Base-by-base conservation (phyloP, 148 eudicot genomes). In the Arctostaphylos glauca region DNA sequence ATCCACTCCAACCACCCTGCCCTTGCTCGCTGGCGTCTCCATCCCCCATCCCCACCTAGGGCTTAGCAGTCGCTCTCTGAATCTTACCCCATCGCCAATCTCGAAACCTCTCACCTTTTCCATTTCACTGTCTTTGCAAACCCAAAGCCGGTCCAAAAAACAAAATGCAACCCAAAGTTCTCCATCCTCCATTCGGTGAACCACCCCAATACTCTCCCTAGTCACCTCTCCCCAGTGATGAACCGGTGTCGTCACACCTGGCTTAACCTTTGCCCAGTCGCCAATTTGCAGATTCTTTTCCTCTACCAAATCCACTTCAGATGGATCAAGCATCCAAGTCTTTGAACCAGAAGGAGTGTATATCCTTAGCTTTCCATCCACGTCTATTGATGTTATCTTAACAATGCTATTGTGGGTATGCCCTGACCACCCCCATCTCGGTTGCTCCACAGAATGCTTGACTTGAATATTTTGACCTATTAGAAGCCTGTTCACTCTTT, bases 41-140 rank as follows among this genome's bases (percentile, higher is more conserved):
- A 95, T 93, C 53, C 98, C 98, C 98, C 98, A 95, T 3, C 93
- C 98, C 97, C 97, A 95, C 75, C 98, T 86, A 13, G 98, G 98
- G 21, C 88, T 87, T 75, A 88, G 92, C 18, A 95, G 81, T 80
- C 94, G 90, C 16, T 92, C 93, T 86, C 86, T 89, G 23, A 95
- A 93, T 80, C 84, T 91, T 81, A 95, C 98, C 84, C 86, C 91
- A 77, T 95, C 98, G 9, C 97, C 95, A 25, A 93, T 89, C 83
- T 74, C 83, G 55, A 95, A 95, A 4, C 95, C 84, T 80, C 94
- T 83, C 23, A 93, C 76, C 83, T 87, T 85, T 76, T 92, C 98
- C 93, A 93, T 88, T 82, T 95, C 98, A 44, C 74, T 81, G 3
- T 91, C 86, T 88, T 92, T 95, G 83, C 98, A 95, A 67, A 93